Evolutionary conservation across 2,329 filamentous ascomycete genomes (phyloP).

Genomic region (Neopestalotiopsis rosae): DNA sequence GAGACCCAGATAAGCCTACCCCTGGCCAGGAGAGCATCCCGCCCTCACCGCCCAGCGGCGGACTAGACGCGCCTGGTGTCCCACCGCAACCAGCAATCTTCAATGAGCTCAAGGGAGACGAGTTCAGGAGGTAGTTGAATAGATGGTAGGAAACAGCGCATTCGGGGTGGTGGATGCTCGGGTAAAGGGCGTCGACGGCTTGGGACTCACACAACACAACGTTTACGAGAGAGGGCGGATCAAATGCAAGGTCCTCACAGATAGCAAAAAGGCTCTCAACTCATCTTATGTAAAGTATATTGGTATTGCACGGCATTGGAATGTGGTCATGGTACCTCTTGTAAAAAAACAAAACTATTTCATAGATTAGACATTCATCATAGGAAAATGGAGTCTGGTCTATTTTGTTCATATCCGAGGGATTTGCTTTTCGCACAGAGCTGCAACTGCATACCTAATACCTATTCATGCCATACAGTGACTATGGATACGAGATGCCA

Average conservation of each 20-base stretch:
- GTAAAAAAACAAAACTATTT: slow-evolving; percentile 24
- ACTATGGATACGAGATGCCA: too few species aligned
- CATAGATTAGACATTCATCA: slow-evolving; percentile 19
- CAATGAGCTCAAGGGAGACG: slow-evolving; percentile 29
- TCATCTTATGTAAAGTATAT: slow-evolving; percentile 30
- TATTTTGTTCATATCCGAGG: background rate
- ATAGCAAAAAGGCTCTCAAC: slow-evolving; percentile 31
- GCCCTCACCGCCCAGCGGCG: slow-evolving; percentile 56
- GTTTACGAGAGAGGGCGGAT: slow-evolving; percentile 1
- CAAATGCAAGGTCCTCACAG: background rate
- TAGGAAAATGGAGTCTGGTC: slow-evolving; percentile 9
- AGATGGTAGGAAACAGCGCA: background rate
- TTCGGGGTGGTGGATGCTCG: background rate
- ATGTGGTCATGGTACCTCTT: slow-evolving; percentile 18
- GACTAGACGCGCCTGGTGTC: slow-evolving; percentile 44
- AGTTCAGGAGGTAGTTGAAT: slow-evolving; percentile 25
- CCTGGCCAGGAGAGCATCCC: slow-evolving; percentile 60
- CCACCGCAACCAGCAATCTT: slow-evolving; percentile 35
- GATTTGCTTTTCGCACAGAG: too few species aligned
- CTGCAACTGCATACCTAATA: background rate
- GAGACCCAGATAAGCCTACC: slow-evolving; percentile 44
- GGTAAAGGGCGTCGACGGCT: slow-evolving; percentile 16
- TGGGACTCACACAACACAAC: slow-evolving; percentile 6
- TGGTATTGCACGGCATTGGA: slow-evolving; percentile 20
- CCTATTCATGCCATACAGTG: background rate